Conservation (phyloP, 805 yeast species). For the Jamesozyma piceae region DNA sequence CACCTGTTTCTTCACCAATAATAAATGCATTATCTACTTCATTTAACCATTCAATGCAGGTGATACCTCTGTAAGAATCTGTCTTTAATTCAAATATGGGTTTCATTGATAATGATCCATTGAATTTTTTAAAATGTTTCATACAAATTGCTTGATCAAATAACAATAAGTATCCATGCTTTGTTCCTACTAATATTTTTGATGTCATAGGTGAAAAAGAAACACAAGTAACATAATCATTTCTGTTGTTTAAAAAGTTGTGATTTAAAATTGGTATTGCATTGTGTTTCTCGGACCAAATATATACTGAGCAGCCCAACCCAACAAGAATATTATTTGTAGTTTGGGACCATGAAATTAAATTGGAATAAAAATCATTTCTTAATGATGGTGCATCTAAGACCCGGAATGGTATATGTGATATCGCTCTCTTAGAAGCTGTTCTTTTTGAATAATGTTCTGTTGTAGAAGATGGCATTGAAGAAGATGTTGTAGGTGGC, state of each 20-base stretch:
- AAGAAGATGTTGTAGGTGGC: not conserved
- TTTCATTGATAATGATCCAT: constrained; percentile 1
- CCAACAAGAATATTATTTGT: constrained; percentile 57
- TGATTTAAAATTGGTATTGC: constrained; percentile 36
- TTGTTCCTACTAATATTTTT: constrained; percentile 47
- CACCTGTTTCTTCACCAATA: constrained; percentile 61
- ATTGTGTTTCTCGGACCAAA: constrained; percentile 51
- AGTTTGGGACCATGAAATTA: constrained; percentile 59
- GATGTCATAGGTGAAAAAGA: constrained; percentile 43
- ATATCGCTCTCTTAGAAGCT: constrained; percentile 25
- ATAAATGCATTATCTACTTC: constrained; percentile 31
- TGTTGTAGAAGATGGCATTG: not conserved
- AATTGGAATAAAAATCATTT: constrained; percentile 70
- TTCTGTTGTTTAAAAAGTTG: constrained; percentile 23
- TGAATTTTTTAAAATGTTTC: constrained; percentile 3
- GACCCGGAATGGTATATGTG: constrained; percentile 41
- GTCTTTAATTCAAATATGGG: constrained; percentile 18
- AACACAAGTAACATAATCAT: constrained; percentile 45
- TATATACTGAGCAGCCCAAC: constrained; percentile 44
- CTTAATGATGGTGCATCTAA: constrained; percentile 62
- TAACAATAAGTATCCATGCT: constrained; percentile 43
- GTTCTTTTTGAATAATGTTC: constrained; percentile 2
- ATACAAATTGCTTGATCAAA: constrained; percentile 32
- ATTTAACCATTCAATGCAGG: constrained; percentile 53
- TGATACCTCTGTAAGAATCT: constrained; percentile 36